These are phyloP conservation scores for Serendipita sp. DNA, from an alignment of 1,284 basidiomycete species.

Conservation along the genomic window DNA sequence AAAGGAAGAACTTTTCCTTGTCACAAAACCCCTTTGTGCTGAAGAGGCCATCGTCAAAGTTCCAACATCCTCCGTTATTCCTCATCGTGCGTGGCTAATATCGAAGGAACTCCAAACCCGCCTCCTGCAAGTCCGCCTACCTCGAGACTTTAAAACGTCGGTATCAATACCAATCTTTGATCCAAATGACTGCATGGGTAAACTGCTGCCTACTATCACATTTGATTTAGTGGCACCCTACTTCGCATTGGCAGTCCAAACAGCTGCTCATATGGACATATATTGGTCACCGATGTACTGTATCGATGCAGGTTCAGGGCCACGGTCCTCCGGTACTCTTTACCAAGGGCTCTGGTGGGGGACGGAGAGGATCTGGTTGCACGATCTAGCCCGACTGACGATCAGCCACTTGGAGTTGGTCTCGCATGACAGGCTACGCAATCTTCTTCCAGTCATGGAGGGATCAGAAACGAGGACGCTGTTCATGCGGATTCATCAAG, in stretches of 20 bases:
- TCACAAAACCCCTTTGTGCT: background rate
- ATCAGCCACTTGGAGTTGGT: conserved; percentile 48
- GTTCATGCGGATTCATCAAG: conserved; percentile 48
- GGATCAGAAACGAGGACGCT: conserved; percentile 48
- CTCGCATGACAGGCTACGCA: conserved; percentile 31
- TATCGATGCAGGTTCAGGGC: conserved; percentile 8
- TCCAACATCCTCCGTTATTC: conserved; percentile 33
- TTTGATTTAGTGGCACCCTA: conserved; percentile 36
- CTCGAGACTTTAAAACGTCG: background rate
- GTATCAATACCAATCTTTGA: conserved; percentile 1
- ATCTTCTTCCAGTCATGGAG: conserved; percentile 12
- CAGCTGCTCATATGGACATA: conserved; percentile 39
- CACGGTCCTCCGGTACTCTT: conserved; percentile 31
- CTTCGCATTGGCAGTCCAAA: conserved; percentile 52
- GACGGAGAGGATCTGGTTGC: conserved; percentile 74
- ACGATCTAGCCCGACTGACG: conserved; percentile 71
- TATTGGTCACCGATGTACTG: conserved; percentile 45
- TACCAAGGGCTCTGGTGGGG: conserved; percentile 83
- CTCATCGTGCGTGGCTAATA: background rate
- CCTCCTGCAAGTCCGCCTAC: background rate
- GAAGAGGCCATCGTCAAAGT: background rate
- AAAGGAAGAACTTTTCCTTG: conserved; percentile 11
- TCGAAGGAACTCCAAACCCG: background rate
- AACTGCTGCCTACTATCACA: conserved; percentile 2
- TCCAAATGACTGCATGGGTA: background rate